Conservation (phyloP, 2,329 filamentous ascomycete genomes). For the Penicillium sp. region DNA sequence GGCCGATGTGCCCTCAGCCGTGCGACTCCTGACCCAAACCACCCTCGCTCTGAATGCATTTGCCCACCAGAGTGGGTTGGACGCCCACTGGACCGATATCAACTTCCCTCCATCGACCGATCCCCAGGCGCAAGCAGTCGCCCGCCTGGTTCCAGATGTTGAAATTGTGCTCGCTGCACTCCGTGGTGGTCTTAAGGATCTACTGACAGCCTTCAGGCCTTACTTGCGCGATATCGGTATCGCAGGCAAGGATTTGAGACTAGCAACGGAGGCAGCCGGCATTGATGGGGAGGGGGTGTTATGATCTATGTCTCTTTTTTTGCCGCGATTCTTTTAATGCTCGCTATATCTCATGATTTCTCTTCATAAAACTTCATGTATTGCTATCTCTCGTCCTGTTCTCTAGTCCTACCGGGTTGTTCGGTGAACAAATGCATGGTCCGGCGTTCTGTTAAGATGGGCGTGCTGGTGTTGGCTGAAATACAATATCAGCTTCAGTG, state of each 20-base stretch:
- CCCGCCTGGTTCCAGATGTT: constrained; percentile 59
- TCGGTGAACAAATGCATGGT: constrained; percentile 27
- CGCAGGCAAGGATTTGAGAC: constrained; percentile 65
- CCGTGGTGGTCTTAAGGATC: constrained; percentile 60
- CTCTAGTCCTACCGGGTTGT: constrained; percentile 12
- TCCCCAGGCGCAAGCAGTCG: constrained; percentile 29
- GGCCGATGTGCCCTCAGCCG: constrained; percentile 69
- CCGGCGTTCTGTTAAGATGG: constrained; percentile 19
- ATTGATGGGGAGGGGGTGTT: constrained; percentile 20
- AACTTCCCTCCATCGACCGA: constrained; percentile 46
- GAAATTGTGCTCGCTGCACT: constrained; percentile 65
- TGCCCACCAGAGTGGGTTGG: constrained; percentile 43
- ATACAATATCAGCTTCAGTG: background rate
- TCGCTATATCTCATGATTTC: constrained; percentile 9
- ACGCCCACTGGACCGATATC: constrained; percentile 77
- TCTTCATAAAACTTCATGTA: constrained; percentile 12
- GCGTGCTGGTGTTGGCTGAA: constrained; percentile 5
- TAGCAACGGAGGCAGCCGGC: constrained; percentile 64
- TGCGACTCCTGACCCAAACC: constrained; percentile 68
- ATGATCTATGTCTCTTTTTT: constrained; percentile 14
- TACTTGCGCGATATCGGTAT: constrained; percentile 71
- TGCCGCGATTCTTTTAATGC: constrained; percentile 1
- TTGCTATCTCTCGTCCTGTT: constrained; percentile 14
- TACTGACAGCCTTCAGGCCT: constrained; percentile 69
- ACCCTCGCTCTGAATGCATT: constrained; percentile 69